A percentile compares a stretch with the other conserved stretches of the same genome.
These are phyloP conservation scores for Magnaporthales sp. DNA, from an alignment of 2,329 filamentous ascomycete genomes.

Conservation along the genomic window DNA sequence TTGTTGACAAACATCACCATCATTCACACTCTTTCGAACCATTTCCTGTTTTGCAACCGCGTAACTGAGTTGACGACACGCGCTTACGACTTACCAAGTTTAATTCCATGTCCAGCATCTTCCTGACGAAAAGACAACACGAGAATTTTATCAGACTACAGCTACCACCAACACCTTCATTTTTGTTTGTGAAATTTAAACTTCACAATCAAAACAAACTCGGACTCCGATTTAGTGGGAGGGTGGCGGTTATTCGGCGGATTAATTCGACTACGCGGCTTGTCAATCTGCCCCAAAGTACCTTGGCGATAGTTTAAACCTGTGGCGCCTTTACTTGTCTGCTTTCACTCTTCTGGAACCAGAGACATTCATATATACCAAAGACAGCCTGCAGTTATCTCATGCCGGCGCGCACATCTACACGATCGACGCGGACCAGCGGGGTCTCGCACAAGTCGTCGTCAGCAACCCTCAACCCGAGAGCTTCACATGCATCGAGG, in stretches of 20 bases:
- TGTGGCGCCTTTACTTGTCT: not conserved
- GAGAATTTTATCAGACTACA: not conserved
- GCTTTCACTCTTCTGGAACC: not conserved
- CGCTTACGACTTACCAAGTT: not conserved
- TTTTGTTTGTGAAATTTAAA: not conserved
- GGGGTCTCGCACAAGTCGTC: slow-evolving; percentile 29
- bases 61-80: not conserved
- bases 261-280: not conserved
- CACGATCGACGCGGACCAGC: slow-evolving; percentile 36
- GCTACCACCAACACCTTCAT: not conserved
- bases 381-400: not conserved
- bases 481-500: slow-evolving; percentile 37
- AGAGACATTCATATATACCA: not conserved
- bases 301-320: not conserved
- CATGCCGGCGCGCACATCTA: slow-evolving; percentile 43
- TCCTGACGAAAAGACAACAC: not conserved
- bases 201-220: not conserved
- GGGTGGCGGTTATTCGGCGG: not conserved
- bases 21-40: not conserved
- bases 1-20: slow-evolving; percentile 5
- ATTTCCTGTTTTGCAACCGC: not conserved
- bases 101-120: not conserved
- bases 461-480: slow-evolving; percentile 25
- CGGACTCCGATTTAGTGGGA: not conserved
- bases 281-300: too few relatives aligned